phyloP scores from a whole-genome alignment of 495 filamentous ascomycete genomes.

The Xylaria palmicola region DNA sequence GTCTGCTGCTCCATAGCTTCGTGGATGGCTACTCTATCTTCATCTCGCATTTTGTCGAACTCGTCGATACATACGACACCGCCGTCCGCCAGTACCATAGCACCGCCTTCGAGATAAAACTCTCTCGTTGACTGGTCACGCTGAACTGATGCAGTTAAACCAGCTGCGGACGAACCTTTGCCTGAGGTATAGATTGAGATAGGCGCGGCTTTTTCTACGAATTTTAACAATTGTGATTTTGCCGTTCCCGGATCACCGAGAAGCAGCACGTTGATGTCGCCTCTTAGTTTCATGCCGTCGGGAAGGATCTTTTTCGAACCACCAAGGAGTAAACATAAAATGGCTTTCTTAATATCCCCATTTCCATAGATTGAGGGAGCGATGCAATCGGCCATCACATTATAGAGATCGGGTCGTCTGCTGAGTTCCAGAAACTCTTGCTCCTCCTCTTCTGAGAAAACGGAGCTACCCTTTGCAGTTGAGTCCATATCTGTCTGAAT shows the following conservation, averaged over 20 bases:
- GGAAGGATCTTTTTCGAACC: slow-evolving; percentile 98
- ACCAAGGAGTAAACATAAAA: slow-evolving; percentile 90
- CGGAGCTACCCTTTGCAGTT: slow-evolving; percentile 78
- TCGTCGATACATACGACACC: slow-evolving; percentile 99
- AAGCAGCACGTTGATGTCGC: slow-evolving; percentile 97
- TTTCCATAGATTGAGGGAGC: slow-evolving; percentile 98
- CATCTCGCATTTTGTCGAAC: slow-evolving; percentile 99
- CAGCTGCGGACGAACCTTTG: slow-evolving; percentile 96
- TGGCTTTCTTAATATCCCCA: slow-evolving; percentile 96
- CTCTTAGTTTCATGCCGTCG: slow-evolving; percentile 96
- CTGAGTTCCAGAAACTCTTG: slow-evolving; percentile 96
- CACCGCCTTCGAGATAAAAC: slow-evolving; percentile 97
- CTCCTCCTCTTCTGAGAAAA: slow-evolving; percentile 94
- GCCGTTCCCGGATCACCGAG: slow-evolving; percentile 98
- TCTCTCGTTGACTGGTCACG: slow-evolving; percentile 88
- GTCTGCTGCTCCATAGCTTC: slow-evolving; percentile 99
- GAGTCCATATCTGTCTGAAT: slow-evolving; percentile 88
- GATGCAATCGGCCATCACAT: slow-evolving; percentile 85
- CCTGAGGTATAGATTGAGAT: slow-evolving; percentile 99
- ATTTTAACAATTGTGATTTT: slow-evolving; percentile 96
- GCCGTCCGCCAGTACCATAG: slow-evolving; percentile 97
- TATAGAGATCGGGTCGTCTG: slow-evolving; percentile 86
- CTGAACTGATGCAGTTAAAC: slow-evolving; percentile 97
- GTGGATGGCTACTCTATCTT: slow-evolving; percentile 98
- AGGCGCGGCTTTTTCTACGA: slow-evolving; percentile 93